These are phyloP conservation scores for Trametes versicolor DNA, from an alignment of 1,284 basidiomycete genomes.

Conservation along the genomic window DNA sequence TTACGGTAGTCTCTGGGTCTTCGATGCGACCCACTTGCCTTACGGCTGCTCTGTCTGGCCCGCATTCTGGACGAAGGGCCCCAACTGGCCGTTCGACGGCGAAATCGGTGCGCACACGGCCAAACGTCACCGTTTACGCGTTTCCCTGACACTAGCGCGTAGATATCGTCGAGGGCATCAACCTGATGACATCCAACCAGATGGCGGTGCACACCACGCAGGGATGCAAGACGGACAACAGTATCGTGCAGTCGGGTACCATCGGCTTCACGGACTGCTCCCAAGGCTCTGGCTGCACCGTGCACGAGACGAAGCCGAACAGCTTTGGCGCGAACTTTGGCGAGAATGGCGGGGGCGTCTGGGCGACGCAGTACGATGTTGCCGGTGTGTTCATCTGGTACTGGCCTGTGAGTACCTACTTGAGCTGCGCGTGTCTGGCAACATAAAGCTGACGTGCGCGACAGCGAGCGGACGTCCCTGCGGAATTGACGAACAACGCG, in stretches of 20 bases:
- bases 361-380: constrained; percentile 72
- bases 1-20: constrained; percentile 57
- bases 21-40: constrained; percentile 59
- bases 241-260: constrained; percentile 42
- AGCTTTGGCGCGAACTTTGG: constrained; percentile 71
- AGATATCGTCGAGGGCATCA: constrained; percentile 58
- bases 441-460: neutral
- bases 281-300: constrained; percentile 66
- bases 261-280: constrained; percentile 56
- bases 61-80: constrained; percentile 52
- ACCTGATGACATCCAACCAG: constrained; percentile 57
- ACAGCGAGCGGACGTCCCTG: constrained; percentile 55
- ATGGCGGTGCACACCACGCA: constrained; percentile 65
- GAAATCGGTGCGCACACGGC: constrained; percentile 54
- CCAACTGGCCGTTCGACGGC: constrained; percentile 60
- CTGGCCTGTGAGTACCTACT: constrained; percentile 65
- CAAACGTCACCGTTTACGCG: no score
- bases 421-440: neutral
- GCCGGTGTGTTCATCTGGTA: constrained; percentile 79
- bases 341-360: constrained; percentile 76
- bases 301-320: constrained; percentile 63
- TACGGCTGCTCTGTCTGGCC: constrained; percentile 72
- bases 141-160: constrained; percentile 2
- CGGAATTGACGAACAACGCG: constrained; percentile 50
- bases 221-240: constrained; percentile 46